These are phyloP conservation scores for Orbilia javanica DNA, from an alignment of 2,329 filamentous ascomycete species.

Conservation along the genomic window DNA sequence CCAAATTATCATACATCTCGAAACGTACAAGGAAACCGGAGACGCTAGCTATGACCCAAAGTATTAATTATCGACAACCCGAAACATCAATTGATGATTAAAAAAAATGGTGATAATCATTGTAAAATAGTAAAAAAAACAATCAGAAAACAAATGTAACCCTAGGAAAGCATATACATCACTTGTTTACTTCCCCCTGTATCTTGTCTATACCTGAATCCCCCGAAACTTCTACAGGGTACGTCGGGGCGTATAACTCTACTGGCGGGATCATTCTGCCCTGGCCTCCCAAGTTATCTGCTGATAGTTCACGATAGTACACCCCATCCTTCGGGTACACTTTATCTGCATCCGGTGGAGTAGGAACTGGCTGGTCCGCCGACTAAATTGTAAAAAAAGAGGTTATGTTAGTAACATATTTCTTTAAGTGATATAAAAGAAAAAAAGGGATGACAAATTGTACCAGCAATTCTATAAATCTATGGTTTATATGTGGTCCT, in stretches of 20 bases:
- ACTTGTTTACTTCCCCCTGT: slow-evolving; percentile 1
- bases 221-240: slow-evolving; percentile 29
- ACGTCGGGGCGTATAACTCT: slow-evolving; percentile 35
- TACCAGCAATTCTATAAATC: slow-evolving; percentile 28
- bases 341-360: slow-evolving; percentile 44
- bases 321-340: slow-evolving; percentile 29
- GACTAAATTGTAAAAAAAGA: not conserved
- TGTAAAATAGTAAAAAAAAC: not conserved
- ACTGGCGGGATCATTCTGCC: slow-evolving; percentile 12
- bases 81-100: no score
- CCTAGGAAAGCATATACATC: not conserved
- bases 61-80: no score
- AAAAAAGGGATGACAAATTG: not conserved
- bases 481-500: not conserved
- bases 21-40: no score
- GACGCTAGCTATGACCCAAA: no score
- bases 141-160: not conserved
- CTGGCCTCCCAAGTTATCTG: slow-evolving; percentile 22
- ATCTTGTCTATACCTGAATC: no score
- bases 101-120: not conserved
- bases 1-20: no score
- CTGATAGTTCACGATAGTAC: slow-evolving; percentile 44
- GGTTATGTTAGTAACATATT: not conserved
- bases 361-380: slow-evolving; percentile 19
- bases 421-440: not conserved